Base-by-base conservation (phyloP, 345 rosid species). In the Raphanus raphanistrum region DNA sequence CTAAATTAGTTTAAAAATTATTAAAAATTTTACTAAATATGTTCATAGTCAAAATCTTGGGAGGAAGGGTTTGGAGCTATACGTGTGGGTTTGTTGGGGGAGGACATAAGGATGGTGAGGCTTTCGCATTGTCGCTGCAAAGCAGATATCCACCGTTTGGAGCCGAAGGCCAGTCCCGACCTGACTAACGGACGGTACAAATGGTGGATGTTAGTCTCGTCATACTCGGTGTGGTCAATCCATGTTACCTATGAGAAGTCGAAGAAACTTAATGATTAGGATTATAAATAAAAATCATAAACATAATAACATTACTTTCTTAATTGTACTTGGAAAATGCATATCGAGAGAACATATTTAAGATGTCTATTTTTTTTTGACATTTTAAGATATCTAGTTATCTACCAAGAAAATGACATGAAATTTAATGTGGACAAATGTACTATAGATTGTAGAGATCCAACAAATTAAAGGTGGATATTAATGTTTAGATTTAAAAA, bases 211-310 rank as follows among this genome's bases (percentile, higher is more conserved):
- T 73, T 89, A 27, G 80, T 81, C 76, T 94, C 98, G 0, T 94
- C 97, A 64, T 92, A 94, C 60, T 94, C 98, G 27, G 91, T 87
- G 83, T 90, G 95, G 76, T 94, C 98, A 32, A 92, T 88, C 98
- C 98, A 94, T 28, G 92, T 92, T 67, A 94, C 97, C 98, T 94
- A 84, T 31, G 7, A 75, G 16, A 57, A 32, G 68, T 28, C 16
- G 6, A 66, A 27, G 12, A 54, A 4, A 32, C 8, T 17, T 31
- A 16, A 72, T 7, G 28, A 5, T 9, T 12, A n/a, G 6, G 31
- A 21, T 31, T 63, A 17, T 71, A 8, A 57, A 36, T 4, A 1
- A n/a, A 3, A 4, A 10, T 25, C 4, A 0, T 35, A 26, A 33
- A 25, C 28, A 21, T 15, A 62, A 62, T 67, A 57, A 16, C 35